Evolutionary conservation across 176 grass and related monocot genomes (phyloP), one percentile per base, ranked within the genome.

Genomic region (Rhynchospora breviuscula): DNA sequence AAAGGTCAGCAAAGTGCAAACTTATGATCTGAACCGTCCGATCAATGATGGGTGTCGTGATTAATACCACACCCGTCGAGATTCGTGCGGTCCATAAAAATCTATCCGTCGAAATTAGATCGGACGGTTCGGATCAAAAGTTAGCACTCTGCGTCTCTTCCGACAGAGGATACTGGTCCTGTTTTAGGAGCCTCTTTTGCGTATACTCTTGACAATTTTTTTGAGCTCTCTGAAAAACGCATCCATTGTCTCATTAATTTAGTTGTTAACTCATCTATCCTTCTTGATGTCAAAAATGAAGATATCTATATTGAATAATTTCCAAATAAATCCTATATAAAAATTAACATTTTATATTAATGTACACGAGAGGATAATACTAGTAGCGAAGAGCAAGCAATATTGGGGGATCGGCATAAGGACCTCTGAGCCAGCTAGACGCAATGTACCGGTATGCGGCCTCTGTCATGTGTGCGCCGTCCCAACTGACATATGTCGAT

Each of bases 391-490:
- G 79, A 49, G 79, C 58, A 47, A 64, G 14, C 31, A 81, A 66
- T 63, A 94, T 94, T 29, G 85, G 65, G 8, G 92, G 92, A 65
- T 69, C 79, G 67, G 87, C 86, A 84, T 89, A 94, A 78, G 94
- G 85, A 13, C 94, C 91, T 79, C 86, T 90, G 85, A 97, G 88
- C 91, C 88, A 97, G 0, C 88, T 88, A 33, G 82, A 45, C 57
- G 94, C 91, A 79, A 97, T 89, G 7, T 90, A 87, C 0, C 90
- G 88, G 86, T 97, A 85, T 7, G 91, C 94, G 0, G 90, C 86
- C 86, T 97, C 94, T 0, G 94, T 97, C 63, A 97, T 85, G 83
- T 97, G 91, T 74, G 93, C 88, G 14, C 94, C 94, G 12, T 97
- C 94, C 94, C 91, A 97, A 85, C 51, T 90, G 33, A 94, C 85